Base-by-base conservation (phyloP, 805 yeast species). In the Candida pseudofarinosa region DNA sequence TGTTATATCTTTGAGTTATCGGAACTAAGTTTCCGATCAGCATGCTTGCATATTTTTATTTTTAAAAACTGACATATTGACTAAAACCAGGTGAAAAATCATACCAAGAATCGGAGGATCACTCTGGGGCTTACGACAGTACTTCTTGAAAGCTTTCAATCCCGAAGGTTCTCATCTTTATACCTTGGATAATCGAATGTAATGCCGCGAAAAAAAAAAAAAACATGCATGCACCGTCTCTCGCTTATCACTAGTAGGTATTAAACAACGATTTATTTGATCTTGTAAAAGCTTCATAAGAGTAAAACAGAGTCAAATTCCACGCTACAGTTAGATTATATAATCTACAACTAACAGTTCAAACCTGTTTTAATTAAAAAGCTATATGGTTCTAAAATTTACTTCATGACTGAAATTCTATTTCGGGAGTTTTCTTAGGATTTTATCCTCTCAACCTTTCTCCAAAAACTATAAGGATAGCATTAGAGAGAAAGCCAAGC, bases 401-500 rank as follows among this genome's bases (percentile, higher is more conserved):
- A 10, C 28, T 23, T 23, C 10, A 10, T 10, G 28, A 23, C 28
- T 23, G 6, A 23, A 23, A 6, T 23, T 23, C 28, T 23, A 23
- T 23, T 23, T 23, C 28, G 28, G 28, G 10, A 10, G 10, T 23
- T 23, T 10, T 23, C 28, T 23, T 38, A 16, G 38, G 28, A 19
- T 36, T 37, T 17, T 37, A 19, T 15, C 19, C 14, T 19, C 38
- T 59, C 50, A 72, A 38, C 19, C 49, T 46, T 37, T 68, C 73
- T 2, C 81, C 81, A 51, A 53, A 67, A 6, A 47, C 45, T 19
- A 74, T 61, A 36, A 75, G 51, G 1, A 60, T 41, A 3, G 64
- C n/a, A 3, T 62, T 59, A 37, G 65, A 56, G 0, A 48, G 51
- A 33, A 60, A 59, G 1, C 76, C 80, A 8, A 58, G 4, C 65